Evolutionary conservation across 2,329 filamentous ascomycete genomes (phyloP), one percentile per base, ranked within the genome.

Genomic region (Ophioceras dolichostomum): DNA sequence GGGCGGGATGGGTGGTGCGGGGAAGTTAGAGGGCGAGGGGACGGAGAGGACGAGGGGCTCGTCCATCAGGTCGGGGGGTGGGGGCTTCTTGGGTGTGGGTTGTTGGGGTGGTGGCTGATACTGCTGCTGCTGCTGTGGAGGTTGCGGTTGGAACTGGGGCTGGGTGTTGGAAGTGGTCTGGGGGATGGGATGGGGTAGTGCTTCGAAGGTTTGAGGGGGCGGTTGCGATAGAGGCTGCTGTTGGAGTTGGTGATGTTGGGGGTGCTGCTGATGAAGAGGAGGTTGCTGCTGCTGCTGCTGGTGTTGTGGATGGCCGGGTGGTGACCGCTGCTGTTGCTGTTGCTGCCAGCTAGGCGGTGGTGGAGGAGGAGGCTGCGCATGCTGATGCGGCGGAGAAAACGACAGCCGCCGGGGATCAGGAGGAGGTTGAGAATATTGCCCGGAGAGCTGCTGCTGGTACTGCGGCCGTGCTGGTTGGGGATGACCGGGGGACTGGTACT

Each of bases 1-100:
- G 0, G 87, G 88, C 0, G 91, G 89, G 22, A 95, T 86, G 0
- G 89, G 88, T 1, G 91, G 89, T 1, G 86, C 76, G 13, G 32
- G 36, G n/a, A 27, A 20, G 26, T 33, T 24, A 20, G 27, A 16
- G 4, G 61, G 55, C 1, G 64, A 58, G 3, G 72, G 65, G 10
- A 71, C 60, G 13, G 63, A 49, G 18, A 74, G 56, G 9, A 65
- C 66, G 12, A 76, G 56, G 22, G 73, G 71, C 38, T 72, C 70
- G 43, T 77, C 73, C 47, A 78, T 65, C 19, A 73, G 54, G 49
- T 78, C 71, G 2, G 60, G 70, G 19, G 57, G 67, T 19, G 58
- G 66, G n/a, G 60, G 59, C 4, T 57, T 58, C 43, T 63, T 61
- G 2, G 34, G 32, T 29, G 31, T 14, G 43, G 29, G 43, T 47